These are phyloP conservation scores for Metschnikowia colocasiae DNA, from an alignment of 805 yeast species.

Conservation along the genomic window DNA sequence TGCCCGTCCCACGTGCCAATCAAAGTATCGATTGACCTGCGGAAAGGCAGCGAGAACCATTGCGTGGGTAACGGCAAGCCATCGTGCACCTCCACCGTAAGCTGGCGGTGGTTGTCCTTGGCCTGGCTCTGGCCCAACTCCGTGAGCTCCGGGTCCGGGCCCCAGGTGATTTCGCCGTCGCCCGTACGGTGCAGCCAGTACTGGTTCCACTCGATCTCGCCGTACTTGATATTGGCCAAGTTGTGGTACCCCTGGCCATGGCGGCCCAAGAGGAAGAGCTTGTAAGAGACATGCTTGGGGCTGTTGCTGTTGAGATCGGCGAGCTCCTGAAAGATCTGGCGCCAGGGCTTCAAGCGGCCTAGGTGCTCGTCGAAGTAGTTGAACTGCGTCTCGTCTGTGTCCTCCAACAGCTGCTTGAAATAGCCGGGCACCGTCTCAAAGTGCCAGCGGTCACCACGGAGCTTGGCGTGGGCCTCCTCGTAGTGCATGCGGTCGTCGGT, in stretches of 20 bases:
- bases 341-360: conserved; percentile 35
- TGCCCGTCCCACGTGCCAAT: conserved; percentile 44
- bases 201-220: conserved; percentile 43
- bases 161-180: conserved; percentile 48
- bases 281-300: conserved; percentile 32
- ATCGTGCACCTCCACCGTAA: conserved; percentile 35
- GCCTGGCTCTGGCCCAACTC: conserved; percentile 45
- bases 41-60: conserved; percentile 49
- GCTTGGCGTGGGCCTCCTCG: conserved; percentile 9
- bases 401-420: conserved; percentile 42
- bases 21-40: conserved; percentile 50
- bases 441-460: conserved; percentile 29
- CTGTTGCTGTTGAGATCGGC: conserved; percentile 32
- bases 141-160: conserved; percentile 50
- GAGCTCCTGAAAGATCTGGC: conserved; percentile 21
- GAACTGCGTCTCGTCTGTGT: conserved; percentile 41
- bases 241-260: conserved; percentile 58
- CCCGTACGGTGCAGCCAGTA: conserved; percentile 43
- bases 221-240: conserved; percentile 43
- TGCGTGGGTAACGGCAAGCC: conserved; percentile 33
- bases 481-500: conserved; percentile 20
- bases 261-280: conserved; percentile 46
- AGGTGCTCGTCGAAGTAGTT: conserved; percentile 41
- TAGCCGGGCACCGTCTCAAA: conserved; percentile 40
- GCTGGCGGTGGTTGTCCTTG: conserved; percentile 37